phyloP scores from a whole-genome alignment of 2,329 filamentous ascomycete species.

The Monilinia polystroma region DNA sequence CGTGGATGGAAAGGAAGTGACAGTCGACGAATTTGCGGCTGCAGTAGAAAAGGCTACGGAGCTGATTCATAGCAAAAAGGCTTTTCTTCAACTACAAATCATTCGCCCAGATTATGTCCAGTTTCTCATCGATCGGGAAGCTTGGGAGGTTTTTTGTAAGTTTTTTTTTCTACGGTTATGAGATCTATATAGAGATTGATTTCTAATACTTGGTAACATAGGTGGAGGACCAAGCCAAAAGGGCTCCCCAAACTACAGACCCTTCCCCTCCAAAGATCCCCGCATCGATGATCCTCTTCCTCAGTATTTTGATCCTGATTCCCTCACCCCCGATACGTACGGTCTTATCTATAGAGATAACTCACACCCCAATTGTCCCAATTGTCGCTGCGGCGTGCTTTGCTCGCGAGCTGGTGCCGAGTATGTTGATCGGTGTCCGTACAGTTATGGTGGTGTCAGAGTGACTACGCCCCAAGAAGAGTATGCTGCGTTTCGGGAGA shows the following conservation, averaged over 20 bases:
- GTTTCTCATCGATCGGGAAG: background rate
- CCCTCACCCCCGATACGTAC: background rate
- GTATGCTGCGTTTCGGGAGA: background rate
- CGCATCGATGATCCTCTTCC: background rate
- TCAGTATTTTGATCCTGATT: background rate
- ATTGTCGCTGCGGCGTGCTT: background rate
- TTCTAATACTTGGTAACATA: background rate
- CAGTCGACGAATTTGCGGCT: background rate
- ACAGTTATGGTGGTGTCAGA: background rate
- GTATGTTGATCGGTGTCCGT: no score
- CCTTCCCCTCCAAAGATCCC: background rate
- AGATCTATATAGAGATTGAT: background rate
- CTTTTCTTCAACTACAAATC: background rate
- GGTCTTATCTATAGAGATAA: background rate
- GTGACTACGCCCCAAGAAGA: background rate
- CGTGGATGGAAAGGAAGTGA: background rate
- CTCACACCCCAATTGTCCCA: background rate
- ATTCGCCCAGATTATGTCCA: slow-evolving; percentile 5
- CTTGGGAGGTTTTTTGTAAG: slow-evolving; percentile 6
- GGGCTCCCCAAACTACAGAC: background rate
- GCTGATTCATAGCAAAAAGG: background rate
- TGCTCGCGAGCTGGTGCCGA: background rate
- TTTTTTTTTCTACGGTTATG: background rate
- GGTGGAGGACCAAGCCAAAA: background rate
- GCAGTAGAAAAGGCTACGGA: background rate